These are phyloP conservation scores for Gonapodya prolifera DNA, from an alignment of 192 early-diverging fungal genomes.

Conservation along the genomic window DNA sequence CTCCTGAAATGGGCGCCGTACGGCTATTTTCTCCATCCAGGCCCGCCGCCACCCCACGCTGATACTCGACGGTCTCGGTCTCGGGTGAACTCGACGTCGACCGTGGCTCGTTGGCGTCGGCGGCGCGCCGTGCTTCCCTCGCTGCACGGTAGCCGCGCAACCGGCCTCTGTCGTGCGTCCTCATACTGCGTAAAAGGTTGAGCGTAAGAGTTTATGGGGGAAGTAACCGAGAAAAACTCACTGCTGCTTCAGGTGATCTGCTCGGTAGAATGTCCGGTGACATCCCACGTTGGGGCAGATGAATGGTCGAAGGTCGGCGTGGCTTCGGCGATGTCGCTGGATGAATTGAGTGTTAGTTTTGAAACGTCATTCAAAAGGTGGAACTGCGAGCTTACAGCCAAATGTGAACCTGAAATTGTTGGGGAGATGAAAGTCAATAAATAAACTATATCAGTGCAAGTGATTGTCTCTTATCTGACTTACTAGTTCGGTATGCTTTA, in stretches of 20 bases:
- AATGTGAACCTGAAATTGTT: not conserved
- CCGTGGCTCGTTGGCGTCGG: not conserved
- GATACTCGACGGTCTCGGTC: too few species aligned
- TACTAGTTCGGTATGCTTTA: not conserved
- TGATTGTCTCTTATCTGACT: not conserved
- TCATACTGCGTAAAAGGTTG: not conserved
- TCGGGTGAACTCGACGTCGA: too few species aligned
- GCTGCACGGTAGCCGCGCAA: not conserved
- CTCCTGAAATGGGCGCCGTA: too few species aligned
- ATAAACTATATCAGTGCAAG: not conserved
- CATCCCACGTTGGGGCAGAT: not conserved
- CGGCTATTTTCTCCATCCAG: too few species aligned
- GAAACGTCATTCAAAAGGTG: not conserved
- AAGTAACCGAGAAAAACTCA: not conserved
- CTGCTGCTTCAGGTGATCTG: not conserved
- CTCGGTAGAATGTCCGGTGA: not conserved
- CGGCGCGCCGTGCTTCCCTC: not conserved
- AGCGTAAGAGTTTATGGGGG: not conserved
- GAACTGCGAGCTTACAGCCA: not conserved
- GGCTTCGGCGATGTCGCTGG: not conserved
- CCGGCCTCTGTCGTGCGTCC: not conserved
- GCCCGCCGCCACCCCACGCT: too few species aligned
- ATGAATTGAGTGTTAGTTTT: not conserved
- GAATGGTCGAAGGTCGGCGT: not conserved
- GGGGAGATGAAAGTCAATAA: not conserved